Base-by-base conservation (phyloP, 2,329 filamentous ascomycete species). In the Pezicula radicicola region DNA sequence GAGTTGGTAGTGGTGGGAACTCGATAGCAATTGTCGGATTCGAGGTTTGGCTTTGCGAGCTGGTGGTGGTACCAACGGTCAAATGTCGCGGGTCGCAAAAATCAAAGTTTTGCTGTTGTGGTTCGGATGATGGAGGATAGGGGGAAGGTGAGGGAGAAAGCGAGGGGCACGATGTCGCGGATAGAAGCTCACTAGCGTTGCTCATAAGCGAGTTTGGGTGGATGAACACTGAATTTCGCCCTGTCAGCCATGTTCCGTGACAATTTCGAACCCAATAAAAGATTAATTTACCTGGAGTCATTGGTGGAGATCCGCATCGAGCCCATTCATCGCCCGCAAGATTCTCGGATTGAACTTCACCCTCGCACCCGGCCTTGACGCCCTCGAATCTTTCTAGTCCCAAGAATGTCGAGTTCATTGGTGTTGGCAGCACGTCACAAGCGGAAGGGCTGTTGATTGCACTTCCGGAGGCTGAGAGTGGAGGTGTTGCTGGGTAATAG, bases 81-180 rank as follows among this genome's bases (percentile, higher is more conserved):
- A 97, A 75, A 67, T 96, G 90, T 66, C 92, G 86, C 33, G 93
- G 92, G 67, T 97, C 92, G 72, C 93, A 96, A 70, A 94, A 95
- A 72, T 91, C 87, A 60, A 91, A 80, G 69, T 91, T 87, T 55
- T 66, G 63, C 60, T 81, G 77, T 21, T 45, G 42, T 15, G 42
- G 42, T 65, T 91, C 87, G 2, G 84, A 84, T 51, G 88, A 84
- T 63, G 81, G 77, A 61, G 89, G 85, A 58, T 89, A 85, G 28
- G 90, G 89, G 45, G 89, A 88, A 16, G 91, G 91, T 30, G 91
- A 96, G 18, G 91, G 91, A 27, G 91, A 95, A 58, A 94, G 83
- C 53, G 91, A 94, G 60, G 91, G 89, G 76, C 88, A 93, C 43
- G 87, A 84, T 59, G 77, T 79, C 49, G 84, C 80, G 60, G 88